Evolutionary conservation across 306 rosid species (phyloP).

Genomic region (Vachellia collinsii): DNA sequence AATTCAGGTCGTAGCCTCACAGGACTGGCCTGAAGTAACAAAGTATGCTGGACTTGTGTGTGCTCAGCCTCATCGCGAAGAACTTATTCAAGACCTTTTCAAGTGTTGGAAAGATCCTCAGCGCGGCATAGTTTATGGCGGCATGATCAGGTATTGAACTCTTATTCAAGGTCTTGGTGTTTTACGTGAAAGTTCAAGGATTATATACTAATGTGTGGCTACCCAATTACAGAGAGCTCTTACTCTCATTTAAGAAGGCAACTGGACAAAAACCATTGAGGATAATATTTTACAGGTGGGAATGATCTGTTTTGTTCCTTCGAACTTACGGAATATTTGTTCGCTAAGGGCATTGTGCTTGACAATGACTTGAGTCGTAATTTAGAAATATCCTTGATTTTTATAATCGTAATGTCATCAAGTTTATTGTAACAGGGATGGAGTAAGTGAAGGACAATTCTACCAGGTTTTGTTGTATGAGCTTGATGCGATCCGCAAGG

Average conservation of each 20-base stretch:
- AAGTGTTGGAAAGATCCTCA: conserved; percentile 82
- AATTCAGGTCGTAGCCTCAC: conserved; percentile 81
- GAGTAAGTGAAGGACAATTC: conserved; percentile 80
- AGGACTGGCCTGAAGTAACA: conserved; percentile 89
- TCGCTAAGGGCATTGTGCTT: not conserved
- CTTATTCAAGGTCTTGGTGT: conserved; percentile 8
- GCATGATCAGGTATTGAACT: conserved; percentile 75
- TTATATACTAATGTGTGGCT: conserved; percentile 23
- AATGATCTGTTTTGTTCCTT: not conserved
- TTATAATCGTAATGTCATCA: not conserved
- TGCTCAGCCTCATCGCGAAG: conserved; percentile 81
- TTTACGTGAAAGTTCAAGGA: conserved; percentile 6
- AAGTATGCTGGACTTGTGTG: conserved; percentile 81
- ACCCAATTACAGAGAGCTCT: conserved; percentile 52
- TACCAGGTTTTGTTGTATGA: conserved; percentile 76
- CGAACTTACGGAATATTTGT: not conserved
- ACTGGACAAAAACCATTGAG: conserved; percentile 58
- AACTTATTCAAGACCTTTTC: conserved; percentile 76
- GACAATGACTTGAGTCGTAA: no score
- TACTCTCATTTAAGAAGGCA: conserved; percentile 60
- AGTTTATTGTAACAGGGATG: conserved; percentile 55
- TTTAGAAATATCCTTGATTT: not conserved
- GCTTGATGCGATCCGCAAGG: conserved; percentile 82
- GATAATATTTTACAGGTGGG: conserved; percentile 58
- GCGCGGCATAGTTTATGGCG: conserved; percentile 71